Conservation (phyloP, 768 basidiomycete species). For the Boletus subparvulus region DNA sequence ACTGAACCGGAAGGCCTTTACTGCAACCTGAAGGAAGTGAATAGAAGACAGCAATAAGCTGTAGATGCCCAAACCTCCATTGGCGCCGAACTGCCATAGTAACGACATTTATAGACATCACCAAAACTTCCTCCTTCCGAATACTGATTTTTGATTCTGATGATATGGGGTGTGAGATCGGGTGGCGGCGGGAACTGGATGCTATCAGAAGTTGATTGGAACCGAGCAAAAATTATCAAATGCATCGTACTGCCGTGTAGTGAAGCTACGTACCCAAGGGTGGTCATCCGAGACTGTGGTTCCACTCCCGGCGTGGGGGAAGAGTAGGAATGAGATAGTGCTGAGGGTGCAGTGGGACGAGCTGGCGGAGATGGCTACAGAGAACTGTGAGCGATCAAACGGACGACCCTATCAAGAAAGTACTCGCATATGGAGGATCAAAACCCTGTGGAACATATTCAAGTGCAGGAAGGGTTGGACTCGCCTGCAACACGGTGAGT, state of each 20-base stretch:
- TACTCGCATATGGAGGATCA: too few species aligned
- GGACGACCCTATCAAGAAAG: too few species aligned
- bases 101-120: constrained; percentile 4
- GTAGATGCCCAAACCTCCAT: neutral
- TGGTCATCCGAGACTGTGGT: neutral
- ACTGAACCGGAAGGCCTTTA: constrained; percentile 19
- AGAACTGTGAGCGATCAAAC: too few species aligned
- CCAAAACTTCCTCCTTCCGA: neutral
- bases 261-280: too few species aligned
- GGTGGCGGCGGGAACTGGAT: neutral
- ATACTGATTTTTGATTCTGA: neutral
- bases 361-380: neutral
- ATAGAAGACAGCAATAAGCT: neutral
- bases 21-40: constrained; percentile 19
- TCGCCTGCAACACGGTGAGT: too few species aligned
- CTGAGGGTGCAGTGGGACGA: neutral
- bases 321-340: neutral
- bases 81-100: neutral
- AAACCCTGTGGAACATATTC: too few species aligned
- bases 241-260: too few species aligned
- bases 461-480: too few species aligned
- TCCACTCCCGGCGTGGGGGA: neutral
- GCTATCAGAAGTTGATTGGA: too few species aligned
- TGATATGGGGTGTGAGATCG: neutral
- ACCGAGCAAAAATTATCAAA: too few species aligned